A percentile compares a stretch with the other conserved stretches of the same genome.
phyloP scores from a whole-genome alignment of 108 stramenopile genomes.

The Pseudonitzschia pungens region DNA sequence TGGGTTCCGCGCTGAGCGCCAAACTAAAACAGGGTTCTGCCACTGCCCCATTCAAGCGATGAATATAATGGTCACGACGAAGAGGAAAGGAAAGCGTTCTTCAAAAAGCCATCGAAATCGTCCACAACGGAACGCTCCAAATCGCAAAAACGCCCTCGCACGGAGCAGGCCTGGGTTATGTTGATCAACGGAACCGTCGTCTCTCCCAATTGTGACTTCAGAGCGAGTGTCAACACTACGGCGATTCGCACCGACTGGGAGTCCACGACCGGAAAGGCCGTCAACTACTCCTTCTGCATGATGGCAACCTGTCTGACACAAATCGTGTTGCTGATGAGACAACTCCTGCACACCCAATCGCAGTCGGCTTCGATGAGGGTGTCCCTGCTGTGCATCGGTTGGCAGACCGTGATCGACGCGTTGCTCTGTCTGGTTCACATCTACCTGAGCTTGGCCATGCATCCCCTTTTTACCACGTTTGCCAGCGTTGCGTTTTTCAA shows the following conservation, averaged over 20 bases:
- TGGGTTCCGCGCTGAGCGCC: background rate
- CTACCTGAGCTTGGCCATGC: constrained; percentile 80
- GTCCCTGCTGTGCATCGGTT: constrained; percentile 83
- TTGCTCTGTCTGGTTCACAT: constrained; percentile 87
- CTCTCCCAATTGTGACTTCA: constrained; percentile 72
- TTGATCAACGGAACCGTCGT: constrained; percentile 62
- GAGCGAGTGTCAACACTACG: constrained; percentile 68
- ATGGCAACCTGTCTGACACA: constrained; percentile 88
- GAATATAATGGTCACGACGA: background rate
- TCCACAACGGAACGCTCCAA: constrained; percentile 2
- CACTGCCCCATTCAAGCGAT: background rate
- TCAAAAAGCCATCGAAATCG: constrained; percentile 23
- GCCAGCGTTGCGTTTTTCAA: constrained; percentile 94
- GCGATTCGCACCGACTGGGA: constrained; percentile 90
- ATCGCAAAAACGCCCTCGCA: constrained; percentile 11
- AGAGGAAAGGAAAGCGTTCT: background rate
- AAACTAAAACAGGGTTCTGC: background rate
- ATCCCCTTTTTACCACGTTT: constrained; percentile 86
- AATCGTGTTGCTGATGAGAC: constrained; percentile 83
- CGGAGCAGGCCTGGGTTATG: constrained; percentile 70
- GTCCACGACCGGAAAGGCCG: constrained; percentile 76
- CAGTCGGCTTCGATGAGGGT: constrained; percentile 80
- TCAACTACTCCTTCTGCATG: constrained; percentile 91
- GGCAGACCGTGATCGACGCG: constrained; percentile 92
- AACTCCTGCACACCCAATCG: constrained; percentile 83